phyloP scores from a whole-genome alignment of 441 rosid species.

The Adansonia rubrostipa region DNA sequence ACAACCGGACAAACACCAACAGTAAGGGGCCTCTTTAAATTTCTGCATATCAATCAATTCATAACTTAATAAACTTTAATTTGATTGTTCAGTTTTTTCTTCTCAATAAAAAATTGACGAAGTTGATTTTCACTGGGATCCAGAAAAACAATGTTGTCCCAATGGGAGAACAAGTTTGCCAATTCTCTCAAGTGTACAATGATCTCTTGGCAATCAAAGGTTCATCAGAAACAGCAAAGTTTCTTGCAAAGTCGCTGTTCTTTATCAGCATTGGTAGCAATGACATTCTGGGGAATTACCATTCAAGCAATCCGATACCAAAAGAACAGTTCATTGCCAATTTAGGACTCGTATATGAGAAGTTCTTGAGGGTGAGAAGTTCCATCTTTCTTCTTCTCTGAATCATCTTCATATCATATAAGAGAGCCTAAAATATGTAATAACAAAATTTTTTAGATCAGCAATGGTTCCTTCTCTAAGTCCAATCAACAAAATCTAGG shows the following conservation, averaged over 20 bases:
- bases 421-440: not conserved
- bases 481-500: not conserved
- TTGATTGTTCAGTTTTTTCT: not conserved
- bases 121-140: not conserved
- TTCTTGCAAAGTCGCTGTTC: conserved; percentile 46
- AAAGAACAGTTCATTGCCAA: conserved; percentile 37
- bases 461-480: not conserved
- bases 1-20: conserved; percentile 36
- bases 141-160: conserved; percentile 39
- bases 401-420: not conserved
- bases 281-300: conserved; percentile 43
- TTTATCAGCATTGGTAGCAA: conserved; percentile 61
- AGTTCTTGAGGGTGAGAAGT: conserved; percentile 38
- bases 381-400: conserved; percentile 5
- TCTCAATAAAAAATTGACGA: conserved; percentile 17
- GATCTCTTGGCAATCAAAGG: conserved; percentile 36
- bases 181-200: conserved; percentile 30
- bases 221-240: conserved; percentile 21
- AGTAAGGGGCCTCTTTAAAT: conserved; percentile 24
- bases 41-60: not conserved
- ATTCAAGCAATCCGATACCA: conserved; percentile 31
- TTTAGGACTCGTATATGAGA: conserved; percentile 41
- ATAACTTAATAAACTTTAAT: no score
- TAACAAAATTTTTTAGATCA: not conserved
- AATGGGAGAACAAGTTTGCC: conserved; percentile 44